phyloP scores from a whole-genome alignment of 345 rosid species.

The Murraya koenigii region DNA sequence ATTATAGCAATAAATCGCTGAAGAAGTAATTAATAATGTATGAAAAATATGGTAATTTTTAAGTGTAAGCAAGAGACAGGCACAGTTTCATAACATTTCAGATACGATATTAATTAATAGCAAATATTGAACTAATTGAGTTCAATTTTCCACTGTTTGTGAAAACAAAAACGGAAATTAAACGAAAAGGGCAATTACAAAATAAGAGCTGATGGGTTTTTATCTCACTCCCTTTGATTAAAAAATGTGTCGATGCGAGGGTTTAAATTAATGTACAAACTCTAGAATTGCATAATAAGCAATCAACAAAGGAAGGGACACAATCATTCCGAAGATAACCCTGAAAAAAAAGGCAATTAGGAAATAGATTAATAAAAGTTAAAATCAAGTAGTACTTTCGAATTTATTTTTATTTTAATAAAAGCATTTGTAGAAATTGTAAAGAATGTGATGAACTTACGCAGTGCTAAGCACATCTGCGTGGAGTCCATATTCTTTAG shows the following conservation, averaged over 20 bases:
- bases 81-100: background rate
- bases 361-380: background rate
- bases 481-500: constrained; percentile 74
- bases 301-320: constrained; percentile 57
- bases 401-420: too few species aligned
- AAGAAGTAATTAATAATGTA: too few species aligned
- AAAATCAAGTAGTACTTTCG: background rate
- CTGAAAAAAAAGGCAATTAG: constrained; percentile 23
- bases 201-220: too few species aligned
- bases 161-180: background rate
- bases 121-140: background rate
- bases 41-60: too few species aligned
- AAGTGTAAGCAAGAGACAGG: too few species aligned
- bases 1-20: too few species aligned
- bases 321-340: constrained; percentile 74
- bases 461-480: constrained; percentile 85
- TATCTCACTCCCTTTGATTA: background rate
- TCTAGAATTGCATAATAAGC: constrained; percentile 61
- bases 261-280: constrained; percentile 18
- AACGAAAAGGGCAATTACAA: background rate
- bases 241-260: too few species aligned
- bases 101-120: background rate
- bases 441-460: constrained; percentile 36
- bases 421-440: too few species aligned
- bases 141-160: background rate